These are phyloP conservation scores for Curvularia spicifera DNA, from an alignment of 2,329 filamentous ascomycete genomes.

Conservation along the genomic window DNA sequence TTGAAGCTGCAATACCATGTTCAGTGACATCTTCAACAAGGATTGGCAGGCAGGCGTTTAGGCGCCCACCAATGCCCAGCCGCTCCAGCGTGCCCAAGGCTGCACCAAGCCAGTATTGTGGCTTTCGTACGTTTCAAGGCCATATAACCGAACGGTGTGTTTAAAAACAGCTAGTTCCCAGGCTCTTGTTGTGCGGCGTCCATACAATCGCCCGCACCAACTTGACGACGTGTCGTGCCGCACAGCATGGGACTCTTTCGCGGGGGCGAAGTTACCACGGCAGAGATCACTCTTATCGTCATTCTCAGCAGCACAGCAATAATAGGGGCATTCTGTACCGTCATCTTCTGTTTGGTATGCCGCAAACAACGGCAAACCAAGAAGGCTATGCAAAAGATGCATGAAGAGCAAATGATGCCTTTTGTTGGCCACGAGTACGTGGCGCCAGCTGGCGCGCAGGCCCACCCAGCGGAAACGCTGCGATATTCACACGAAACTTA, in stretches of 20 bases:
- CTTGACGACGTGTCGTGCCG: background rate
- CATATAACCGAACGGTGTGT: background rate
- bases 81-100: background rate
- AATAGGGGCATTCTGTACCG: slow-evolving; percentile 10
- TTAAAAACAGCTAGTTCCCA: slow-evolving; percentile 3
- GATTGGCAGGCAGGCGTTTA: background rate
- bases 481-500: background rate
- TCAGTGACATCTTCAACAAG: background rate
- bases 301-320: slow-evolving; percentile 4
- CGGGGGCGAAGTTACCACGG: slow-evolving; percentile 8
- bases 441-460: slow-evolving; percentile 4
- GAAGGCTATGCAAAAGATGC: slow-evolving; percentile 14
- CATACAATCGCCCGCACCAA: background rate
- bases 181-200: background rate
- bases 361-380: slow-evolving; percentile 18
- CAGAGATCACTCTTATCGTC: slow-evolving; percentile 6
- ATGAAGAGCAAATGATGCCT: slow-evolving; percentile 12
- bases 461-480: background rate
- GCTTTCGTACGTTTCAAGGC: background rate
- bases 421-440: slow-evolving; percentile 8
- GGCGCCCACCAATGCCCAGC: slow-evolving; percentile 14
- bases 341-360: slow-evolving; percentile 15
- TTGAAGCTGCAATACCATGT: background rate
- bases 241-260: slow-evolving; percentile 18
- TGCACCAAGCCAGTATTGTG: background rate